Conservation (phyloP, 139 green algal genomes). For the Raphidocelis subcapitata region DNA sequence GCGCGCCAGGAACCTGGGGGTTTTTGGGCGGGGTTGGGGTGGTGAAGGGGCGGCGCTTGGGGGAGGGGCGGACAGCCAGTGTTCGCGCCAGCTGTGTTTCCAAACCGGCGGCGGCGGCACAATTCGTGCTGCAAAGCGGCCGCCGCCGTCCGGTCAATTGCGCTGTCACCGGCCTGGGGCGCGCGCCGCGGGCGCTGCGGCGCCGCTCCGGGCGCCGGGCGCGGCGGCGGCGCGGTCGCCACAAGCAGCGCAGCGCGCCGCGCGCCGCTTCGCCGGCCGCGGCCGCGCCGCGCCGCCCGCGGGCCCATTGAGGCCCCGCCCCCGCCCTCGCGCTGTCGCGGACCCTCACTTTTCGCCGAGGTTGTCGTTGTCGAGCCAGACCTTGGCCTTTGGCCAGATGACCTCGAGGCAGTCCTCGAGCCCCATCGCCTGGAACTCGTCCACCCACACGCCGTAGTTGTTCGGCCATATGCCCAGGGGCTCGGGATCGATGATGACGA, state of each 20-base stretch:
- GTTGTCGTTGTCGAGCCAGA: constrained; percentile 72
- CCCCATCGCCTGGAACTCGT: constrained; percentile 96
- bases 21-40: neutral
- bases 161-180: neutral
- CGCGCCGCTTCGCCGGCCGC: no score
- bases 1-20: constrained; percentile 70
- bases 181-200: no score
- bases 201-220: neutral
- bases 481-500: constrained; percentile 83
- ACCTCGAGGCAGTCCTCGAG: constrained; percentile 82
- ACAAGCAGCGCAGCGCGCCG: no score
- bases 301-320: neutral
- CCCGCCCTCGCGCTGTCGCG: neutral
- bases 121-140: neutral
- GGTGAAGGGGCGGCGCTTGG: no score
- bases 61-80: no score
- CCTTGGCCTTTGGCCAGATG: constrained; percentile 85
- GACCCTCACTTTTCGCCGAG: constrained; percentile 47
- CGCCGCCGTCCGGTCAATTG: neutral
- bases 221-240: neutral
- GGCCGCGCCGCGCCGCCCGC: no score
- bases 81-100: no score
- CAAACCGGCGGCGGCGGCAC: neutral
- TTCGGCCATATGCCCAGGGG: constrained; percentile 89
- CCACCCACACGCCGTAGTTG: constrained; percentile 98